Conservation (phyloP, 345 rosid genomes). For the Litchi chinensis region DNA sequence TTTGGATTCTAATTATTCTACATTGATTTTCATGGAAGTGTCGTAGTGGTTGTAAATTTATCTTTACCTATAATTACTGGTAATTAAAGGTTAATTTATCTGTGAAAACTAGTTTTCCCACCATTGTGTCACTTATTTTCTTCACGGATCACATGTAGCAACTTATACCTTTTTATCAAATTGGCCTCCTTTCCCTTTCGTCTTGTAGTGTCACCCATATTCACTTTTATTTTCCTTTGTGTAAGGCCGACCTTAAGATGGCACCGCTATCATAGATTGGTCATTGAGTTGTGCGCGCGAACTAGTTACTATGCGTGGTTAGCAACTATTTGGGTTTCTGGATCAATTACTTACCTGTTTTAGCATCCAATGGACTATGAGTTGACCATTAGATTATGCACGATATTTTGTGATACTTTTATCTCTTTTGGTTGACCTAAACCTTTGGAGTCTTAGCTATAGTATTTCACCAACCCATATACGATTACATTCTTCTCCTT, state of each 20-base stretch:
- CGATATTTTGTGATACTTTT: too few relatives aligned
- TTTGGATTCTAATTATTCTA: constrained; percentile 13
- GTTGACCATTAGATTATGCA: background rate
- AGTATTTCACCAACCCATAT: background rate
- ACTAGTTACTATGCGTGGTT: too few relatives aligned
- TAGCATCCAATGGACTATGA: too few relatives aligned
- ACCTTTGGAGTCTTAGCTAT: background rate
- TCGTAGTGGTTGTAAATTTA: background rate
- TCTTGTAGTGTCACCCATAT: background rate
- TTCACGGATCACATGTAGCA: background rate
- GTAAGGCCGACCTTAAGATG: background rate
- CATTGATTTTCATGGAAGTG: background rate
- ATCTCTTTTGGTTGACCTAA: background rate
- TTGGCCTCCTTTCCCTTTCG: background rate
- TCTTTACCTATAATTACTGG: background rate
- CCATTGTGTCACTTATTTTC: background rate
- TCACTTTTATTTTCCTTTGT: background rate
- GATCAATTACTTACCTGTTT: too few relatives aligned
- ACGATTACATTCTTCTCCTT: constrained; percentile 6
- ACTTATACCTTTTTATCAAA: background rate
- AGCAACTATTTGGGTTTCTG: too few relatives aligned
- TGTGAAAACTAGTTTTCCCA: background rate
- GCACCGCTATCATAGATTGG: background rate
- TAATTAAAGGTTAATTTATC: background rate
- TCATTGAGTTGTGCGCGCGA: too few relatives aligned